A percentile compares a stretch with the other conserved stretches of the same genome.
Conservation (phyloP, 2,329 filamentous ascomycete genomes). For the Xylariaceae sp. region DNA sequence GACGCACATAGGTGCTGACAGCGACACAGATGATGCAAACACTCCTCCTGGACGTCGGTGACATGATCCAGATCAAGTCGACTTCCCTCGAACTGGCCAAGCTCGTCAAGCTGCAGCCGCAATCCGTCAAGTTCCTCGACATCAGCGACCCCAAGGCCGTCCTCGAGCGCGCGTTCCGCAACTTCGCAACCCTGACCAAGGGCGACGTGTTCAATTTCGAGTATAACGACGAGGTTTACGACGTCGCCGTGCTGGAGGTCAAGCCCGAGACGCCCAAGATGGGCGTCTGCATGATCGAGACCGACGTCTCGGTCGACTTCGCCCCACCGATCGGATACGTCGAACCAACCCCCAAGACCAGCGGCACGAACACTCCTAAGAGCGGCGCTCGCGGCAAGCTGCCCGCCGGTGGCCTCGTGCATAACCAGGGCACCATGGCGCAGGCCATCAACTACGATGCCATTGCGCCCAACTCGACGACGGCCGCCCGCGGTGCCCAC, state of each 20-base stretch:
- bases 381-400: constrained; percentile 56
- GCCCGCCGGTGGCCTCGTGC: constrained; percentile 67
- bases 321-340: constrained; percentile 91
- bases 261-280: constrained; percentile 80
- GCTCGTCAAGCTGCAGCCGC: constrained; percentile 94
- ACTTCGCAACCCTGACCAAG: constrained; percentile 89
- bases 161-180: constrained; percentile 90
- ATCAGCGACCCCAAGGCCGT: constrained; percentile 97
- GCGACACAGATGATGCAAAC: constrained; percentile 80
- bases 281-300: constrained; percentile 91
- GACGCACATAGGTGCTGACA: constrained; percentile 16
- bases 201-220: constrained; percentile 94
- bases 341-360: constrained; percentile 64
- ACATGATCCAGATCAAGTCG: constrained; percentile 90
- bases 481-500: constrained; percentile 49
- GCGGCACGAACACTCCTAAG: constrained; percentile 81
- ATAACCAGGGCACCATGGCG: constrained; percentile 88
- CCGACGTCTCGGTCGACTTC: constrained; percentile 94
- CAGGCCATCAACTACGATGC: constrained; percentile 95
- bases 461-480: constrained; percentile 72
- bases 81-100: constrained; percentile 86
- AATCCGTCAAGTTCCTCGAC: constrained; percentile 88
- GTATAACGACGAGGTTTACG: constrained; percentile 92
- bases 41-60: constrained; percentile 80
- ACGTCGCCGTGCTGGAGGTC: constrained; percentile 88